Conservation (phyloP, 2,329 filamentous ascomycete genomes). For the Escovopsis sp. region DNA sequence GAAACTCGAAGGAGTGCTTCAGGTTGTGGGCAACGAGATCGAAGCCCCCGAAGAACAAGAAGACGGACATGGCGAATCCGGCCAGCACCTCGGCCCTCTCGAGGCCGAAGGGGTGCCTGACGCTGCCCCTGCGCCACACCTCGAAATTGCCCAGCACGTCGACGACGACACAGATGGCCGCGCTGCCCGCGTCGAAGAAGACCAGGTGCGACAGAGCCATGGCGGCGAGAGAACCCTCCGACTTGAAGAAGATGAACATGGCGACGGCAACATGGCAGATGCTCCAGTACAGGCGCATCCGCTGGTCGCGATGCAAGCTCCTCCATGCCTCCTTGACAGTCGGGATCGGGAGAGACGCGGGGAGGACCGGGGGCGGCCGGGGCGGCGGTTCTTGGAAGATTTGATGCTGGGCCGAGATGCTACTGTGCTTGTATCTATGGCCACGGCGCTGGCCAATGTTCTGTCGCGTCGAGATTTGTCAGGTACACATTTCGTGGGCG, state of each 20-base stretch:
- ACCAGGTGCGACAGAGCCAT: conserved; percentile 87
- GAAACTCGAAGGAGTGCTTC: conserved; percentile 71
- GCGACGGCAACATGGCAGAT: conserved; percentile 75
- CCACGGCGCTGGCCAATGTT: conserved; percentile 84
- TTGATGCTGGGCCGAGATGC: conserved; percentile 74
- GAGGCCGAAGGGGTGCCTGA: conserved; percentile 86
- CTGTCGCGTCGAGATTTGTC: conserved; percentile 25
- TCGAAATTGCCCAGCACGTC: conserved; percentile 95
- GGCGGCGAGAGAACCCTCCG: conserved; percentile 74
- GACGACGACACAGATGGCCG: conserved; percentile 78
- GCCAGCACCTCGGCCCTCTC: conserved; percentile 88
- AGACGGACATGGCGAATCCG: conserved; percentile 90
- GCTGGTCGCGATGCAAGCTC: conserved; percentile 83
- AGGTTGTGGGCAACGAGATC: conserved; percentile 89
- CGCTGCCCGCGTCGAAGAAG: conserved; percentile 88
- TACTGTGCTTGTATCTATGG: conserved; percentile 96
- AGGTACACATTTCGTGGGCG: conserved; percentile 2
- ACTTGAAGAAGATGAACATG: conserved; percentile 71
- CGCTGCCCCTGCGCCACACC: conserved; percentile 85
- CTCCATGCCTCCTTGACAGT: conserved; percentile 76
- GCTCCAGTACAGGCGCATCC: conserved; percentile 73
- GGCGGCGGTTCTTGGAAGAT: conserved; percentile 89
- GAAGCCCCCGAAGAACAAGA: conserved; percentile 93
- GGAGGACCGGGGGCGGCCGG: conserved; percentile 73
- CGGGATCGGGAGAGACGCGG: conserved; percentile 81